These are phyloP conservation scores for Macrotyloma uniflorum DNA, from an alignment of 306 rosid genomes.

Conservation along the genomic window DNA sequence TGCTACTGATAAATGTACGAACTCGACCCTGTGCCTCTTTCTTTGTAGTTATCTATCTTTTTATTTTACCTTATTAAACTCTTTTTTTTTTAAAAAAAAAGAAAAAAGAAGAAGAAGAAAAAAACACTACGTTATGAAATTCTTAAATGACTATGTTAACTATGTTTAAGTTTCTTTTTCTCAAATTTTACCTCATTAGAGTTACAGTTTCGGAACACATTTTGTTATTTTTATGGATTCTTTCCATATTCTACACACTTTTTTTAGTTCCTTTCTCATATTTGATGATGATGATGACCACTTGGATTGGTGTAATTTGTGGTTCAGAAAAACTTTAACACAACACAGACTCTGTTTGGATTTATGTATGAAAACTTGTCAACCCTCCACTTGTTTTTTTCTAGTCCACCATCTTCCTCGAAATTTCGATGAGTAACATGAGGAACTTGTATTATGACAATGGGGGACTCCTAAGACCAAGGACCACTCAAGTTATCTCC, in stretches of 20 bases:
- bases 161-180: too few species aligned
- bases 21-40: background rate
- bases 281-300: background rate
- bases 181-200: too few species aligned
- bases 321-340: background rate
- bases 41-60: too few species aligned
- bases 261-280: background rate
- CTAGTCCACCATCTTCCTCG: slow-evolving; percentile 7
- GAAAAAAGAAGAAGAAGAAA: too few species aligned
- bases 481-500: slow-evolving; percentile 18
- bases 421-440: slow-evolving; percentile 3
- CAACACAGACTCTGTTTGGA: background rate
- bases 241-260: too few species aligned
- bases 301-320: background rate
- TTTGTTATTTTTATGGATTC: too few species aligned
- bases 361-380: background rate
- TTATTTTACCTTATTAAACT: background rate
- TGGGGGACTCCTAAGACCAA: background rate
- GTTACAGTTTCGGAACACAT: too few species aligned
- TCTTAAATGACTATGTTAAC: too few species aligned
- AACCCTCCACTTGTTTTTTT: background rate
- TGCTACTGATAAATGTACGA: background rate
- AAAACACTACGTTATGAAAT: too few species aligned
- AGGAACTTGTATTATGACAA: background rate
- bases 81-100: too few species aligned